Base-by-base conservation (phyloP, 192 early-diverging fungal species). In the Rhizoclosmatium globosum region DNA sequence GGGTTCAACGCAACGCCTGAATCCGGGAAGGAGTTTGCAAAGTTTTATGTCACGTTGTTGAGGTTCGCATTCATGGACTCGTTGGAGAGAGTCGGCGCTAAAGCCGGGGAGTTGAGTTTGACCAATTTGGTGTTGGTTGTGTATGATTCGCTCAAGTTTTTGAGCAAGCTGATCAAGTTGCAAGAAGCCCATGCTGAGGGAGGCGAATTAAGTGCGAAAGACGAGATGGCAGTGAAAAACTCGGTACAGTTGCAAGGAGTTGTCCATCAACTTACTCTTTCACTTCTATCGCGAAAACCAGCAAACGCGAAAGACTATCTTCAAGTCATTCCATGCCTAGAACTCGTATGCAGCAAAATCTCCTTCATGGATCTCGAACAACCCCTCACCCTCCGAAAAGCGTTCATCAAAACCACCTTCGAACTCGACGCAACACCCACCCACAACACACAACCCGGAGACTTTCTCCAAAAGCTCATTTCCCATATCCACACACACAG, bases 101-200 rank as follows among this genome's bases (percentile, higher is more conserved):
- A 23, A 21, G 31, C 31, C 4, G n/a, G 31, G 60, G 60, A 38
- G 60, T 62, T 62, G 60, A 17, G 9, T 6, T 4, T 62, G 4
- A 6, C 60, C 6, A 62, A 4, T 4, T 17, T 62, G n/a, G 17
- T 38, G n/a, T 4, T 62, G 6, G 60, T 23, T 4, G 60, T 62
- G 31, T 62, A 62, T 38, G 60, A 62, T 21, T 17, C 60, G 9
- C 60, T 62, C 60, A 62, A 62, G 60, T 62, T 62, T 38, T 21
- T 62, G n/a, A 62, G 4, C 7, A 62, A 62, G 60, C 21, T 62
- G 60, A 4, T 62, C 7, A 62, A 62, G 21, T 19, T 56, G 19
- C 53, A 56, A 56, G 53, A 56, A 56, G 48, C 15, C 15, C 48
- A 50, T 9, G n/a, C n/a, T 38, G 4, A 4, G 4, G 60, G 31